Conservation (phyloP, 1,284 basidiomycete genomes). For the Spongispora temasekensis region DNA sequence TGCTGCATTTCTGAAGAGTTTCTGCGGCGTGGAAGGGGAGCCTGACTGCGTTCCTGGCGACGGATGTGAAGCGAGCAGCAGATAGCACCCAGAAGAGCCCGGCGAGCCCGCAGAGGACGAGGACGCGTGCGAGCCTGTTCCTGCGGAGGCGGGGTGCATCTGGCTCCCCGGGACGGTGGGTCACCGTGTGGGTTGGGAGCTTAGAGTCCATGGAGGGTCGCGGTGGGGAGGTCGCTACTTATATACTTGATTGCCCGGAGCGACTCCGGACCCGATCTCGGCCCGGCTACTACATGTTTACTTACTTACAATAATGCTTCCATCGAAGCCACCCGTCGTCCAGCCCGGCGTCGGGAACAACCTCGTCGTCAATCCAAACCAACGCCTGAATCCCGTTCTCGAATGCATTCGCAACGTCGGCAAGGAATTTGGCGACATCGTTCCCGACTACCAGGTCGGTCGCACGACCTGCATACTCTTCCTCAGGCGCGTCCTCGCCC, state of each 20-base stretch:
- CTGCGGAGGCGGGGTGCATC: constrained; percentile 7
- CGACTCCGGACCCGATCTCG: no score
- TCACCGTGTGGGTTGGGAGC: constrained; percentile 23
- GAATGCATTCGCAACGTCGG: constrained; percentile 84
- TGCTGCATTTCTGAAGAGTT: constrained; percentile 29
- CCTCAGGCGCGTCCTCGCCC: constrained; percentile 63
- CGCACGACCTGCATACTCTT: constrained; percentile 93
- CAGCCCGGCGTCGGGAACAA: constrained; percentile 69
- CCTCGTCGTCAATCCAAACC: constrained; percentile 63
- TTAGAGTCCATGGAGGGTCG: constrained; percentile 31
- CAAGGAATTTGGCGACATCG: constrained; percentile 94
- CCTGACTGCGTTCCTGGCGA: constrained; percentile 9
- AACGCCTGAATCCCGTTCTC: constrained; percentile 87
- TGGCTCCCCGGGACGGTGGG: no score
- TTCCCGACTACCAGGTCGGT: constrained; percentile 94
- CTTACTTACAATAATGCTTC: no score
- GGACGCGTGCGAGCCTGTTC: constrained; percentile 12
- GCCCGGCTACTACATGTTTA: not conserved
- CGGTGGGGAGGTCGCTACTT: constrained; percentile 1
- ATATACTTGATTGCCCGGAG: no score
- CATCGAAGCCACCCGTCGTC: constrained; percentile 70
- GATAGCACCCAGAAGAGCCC: constrained; percentile 23
- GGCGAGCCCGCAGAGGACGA: constrained; percentile 21
- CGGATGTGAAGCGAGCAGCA: constrained; percentile 12
- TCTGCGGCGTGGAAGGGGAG: constrained; percentile 29